Percentiles rank a stretch among this genome's conserved stretches.
Evolutionary conservation across 2,329 filamentous ascomycete species (phyloP).

Genomic region (Fusarium pseudograminearum): DNA sequence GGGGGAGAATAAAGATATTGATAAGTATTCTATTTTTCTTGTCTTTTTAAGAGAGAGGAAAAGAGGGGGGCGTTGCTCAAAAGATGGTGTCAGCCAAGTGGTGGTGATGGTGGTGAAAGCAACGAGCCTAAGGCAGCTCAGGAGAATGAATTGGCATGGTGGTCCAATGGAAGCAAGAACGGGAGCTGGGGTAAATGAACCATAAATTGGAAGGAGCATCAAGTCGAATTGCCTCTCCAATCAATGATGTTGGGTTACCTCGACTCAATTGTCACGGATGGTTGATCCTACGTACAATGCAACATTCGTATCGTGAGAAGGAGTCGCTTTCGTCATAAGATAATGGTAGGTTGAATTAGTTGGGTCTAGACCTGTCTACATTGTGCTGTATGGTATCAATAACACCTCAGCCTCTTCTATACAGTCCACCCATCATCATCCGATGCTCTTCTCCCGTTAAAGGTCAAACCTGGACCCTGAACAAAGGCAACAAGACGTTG

Average conservation of each 20-base stretch:
- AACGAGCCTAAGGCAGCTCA: constrained; percentile 20
- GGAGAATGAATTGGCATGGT: constrained; percentile 9
- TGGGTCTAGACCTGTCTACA: constrained; percentile 9
- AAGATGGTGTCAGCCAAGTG: constrained; percentile 42
- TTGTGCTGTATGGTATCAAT: background rate
- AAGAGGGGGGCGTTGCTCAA: constrained; percentile 22
- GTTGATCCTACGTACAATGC: constrained; percentile 29
- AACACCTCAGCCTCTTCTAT: background rate
- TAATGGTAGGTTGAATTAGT: constrained; percentile 4
- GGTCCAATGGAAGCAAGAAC: constrained; percentile 13
- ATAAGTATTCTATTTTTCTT: constrained; percentile 43
- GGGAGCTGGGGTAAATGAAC: constrained; percentile 22
- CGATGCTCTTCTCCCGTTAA: background rate
- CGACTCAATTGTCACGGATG: constrained; percentile 33
- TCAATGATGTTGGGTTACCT: constrained; percentile 35
- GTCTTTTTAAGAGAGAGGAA: background rate
- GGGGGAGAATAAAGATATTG: constrained; percentile 34
- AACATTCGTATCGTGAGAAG: constrained; percentile 1
- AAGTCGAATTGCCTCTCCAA: constrained; percentile 23
- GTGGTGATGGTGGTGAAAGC: constrained; percentile 20
- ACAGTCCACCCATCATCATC: constrained; percentile 6
- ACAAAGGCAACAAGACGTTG: constrained; percentile 1
- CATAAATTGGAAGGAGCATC: background rate
- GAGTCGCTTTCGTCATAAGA: constrained; percentile 11
- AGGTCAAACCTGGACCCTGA: constrained; percentile 22